These are phyloP conservation scores for Diaporthe humulicola DNA, from an alignment of 2,329 filamentous ascomycete species.

Conservation along the genomic window DNA sequence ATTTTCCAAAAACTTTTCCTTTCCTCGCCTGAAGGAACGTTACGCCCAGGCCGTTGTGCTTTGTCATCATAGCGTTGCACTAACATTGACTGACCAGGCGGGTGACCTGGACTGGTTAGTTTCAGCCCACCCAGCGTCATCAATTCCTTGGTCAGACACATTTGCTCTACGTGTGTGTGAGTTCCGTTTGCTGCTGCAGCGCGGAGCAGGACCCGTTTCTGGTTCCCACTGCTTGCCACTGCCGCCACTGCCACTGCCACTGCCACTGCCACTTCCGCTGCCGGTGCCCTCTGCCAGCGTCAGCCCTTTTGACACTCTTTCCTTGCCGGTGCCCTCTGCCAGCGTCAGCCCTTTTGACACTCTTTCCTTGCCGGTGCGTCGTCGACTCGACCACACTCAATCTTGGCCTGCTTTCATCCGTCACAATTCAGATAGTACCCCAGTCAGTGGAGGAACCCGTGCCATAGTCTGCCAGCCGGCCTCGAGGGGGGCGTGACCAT, in stretches of 20 bases:
- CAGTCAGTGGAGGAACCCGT: slow-evolving; percentile 15
- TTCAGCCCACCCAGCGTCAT: slow-evolving; percentile 11
- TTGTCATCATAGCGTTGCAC: neutral
- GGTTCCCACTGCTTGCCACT: slow-evolving; percentile 7
- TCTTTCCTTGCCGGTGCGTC: neutral
- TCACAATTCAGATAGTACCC: slow-evolving; percentile 13
- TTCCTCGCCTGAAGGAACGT: neutral
- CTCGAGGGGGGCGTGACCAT: slow-evolving; percentile 2
- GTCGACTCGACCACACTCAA: neutral
- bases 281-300: neutral
- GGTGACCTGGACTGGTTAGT: neutral
- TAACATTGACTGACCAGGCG: neutral
- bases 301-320: neutral
- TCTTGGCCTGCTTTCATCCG: slow-evolving; percentile 28
- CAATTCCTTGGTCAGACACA: slow-evolving; percentile 1
- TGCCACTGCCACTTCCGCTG: slow-evolving; percentile 10
- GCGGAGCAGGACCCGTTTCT: neutral
- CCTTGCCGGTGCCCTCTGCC: neutral
- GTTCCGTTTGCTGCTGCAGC: neutral
- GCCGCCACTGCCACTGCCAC: slow-evolving; percentile 12
- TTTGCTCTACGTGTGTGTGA: neutral
- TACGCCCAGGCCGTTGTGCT: neutral
- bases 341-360: neutral
- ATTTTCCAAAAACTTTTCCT: neutral
- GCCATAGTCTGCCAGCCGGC: slow-evolving; percentile 20